These are phyloP conservation scores for Batrachochytrium dendrobatidis DNA, from an alignment of 371 early-diverging fungal species.

Conservation along the genomic window DNA sequence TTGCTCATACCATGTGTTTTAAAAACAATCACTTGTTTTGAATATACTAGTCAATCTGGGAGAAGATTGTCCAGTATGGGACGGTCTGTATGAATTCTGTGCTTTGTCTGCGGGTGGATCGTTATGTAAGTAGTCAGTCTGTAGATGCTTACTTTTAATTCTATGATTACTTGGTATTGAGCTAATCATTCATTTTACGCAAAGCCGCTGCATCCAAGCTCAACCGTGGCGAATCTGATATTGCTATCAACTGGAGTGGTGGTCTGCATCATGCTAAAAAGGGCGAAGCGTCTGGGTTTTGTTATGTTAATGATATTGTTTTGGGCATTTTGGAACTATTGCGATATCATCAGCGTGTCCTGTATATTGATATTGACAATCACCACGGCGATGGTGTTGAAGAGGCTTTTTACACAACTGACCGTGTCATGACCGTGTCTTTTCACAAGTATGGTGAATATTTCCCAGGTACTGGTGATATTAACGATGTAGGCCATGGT, in stretches of 20 bases:
- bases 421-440: constrained; percentile 97
- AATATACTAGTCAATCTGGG: constrained; percentile 71
- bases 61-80: constrained; percentile 98
- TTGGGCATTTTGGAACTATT: constrained; percentile 94
- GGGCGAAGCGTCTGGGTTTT: constrained; percentile 95
- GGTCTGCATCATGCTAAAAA: constrained; percentile 99
- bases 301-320: constrained; percentile 99
- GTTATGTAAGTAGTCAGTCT: constrained; percentile 52
- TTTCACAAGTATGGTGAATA: constrained; percentile 99
- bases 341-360: constrained; percentile 85
- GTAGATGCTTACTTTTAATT: background rate
- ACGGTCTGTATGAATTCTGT: constrained; percentile 95
- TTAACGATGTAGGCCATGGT: constrained; percentile 79
- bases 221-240: constrained; percentile 85
- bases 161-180: background rate
- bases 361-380: constrained; percentile 99
- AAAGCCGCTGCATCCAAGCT: constrained; percentile 84
- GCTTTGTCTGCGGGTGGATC: constrained; percentile 91
- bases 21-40: constrained; percentile 37
- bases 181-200: constrained; percentile 2
- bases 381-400: constrained; percentile 99
- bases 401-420: constrained; percentile 99
- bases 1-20: background rate
- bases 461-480: constrained; percentile 97
- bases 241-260: constrained; percentile 98